phyloP scores from a whole-genome alignment of 805 yeast species.

The Saccharomyces jurei region DNA sequence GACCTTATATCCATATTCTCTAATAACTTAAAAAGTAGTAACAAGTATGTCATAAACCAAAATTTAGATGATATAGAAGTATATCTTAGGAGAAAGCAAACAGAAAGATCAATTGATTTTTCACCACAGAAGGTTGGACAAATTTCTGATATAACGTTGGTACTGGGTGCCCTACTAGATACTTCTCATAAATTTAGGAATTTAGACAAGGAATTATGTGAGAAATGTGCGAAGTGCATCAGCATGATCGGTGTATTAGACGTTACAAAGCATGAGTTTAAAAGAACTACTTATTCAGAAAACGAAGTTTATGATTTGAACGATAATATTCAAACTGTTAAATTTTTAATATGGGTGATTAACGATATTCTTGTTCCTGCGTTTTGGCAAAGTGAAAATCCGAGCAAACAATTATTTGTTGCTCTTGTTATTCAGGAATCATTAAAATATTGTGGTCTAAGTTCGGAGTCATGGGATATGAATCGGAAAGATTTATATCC shows the following conservation, averaged over 20 bases:
- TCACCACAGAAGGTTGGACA: slow-evolving; percentile 31
- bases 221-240: slow-evolving; percentile 58
- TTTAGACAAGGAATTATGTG: slow-evolving; percentile 41
- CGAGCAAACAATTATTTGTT: slow-evolving; percentile 70
- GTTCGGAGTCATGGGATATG: slow-evolving; percentile 29
- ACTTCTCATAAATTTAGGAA: slow-evolving; percentile 49
- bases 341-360: slow-evolving; percentile 56
- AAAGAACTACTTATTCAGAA: slow-evolving; percentile 31
- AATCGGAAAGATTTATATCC: slow-evolving; percentile 19
- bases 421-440: slow-evolving; percentile 88
- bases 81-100: slow-evolving; percentile 45
- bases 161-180: slow-evolving; percentile 47
- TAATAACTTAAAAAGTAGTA: slow-evolving; percentile 21
- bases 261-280: slow-evolving; percentile 42
- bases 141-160: slow-evolving; percentile 32
- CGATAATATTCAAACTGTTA: slow-evolving; percentile 51
- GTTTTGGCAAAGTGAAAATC: slow-evolving; percentile 86
- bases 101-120: slow-evolving; percentile 35
- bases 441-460: slow-evolving; percentile 52
- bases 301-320: slow-evolving; percentile 55
- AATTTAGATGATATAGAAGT: slow-evolving; percentile 56
- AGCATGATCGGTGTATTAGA: slow-evolving; percentile 75
- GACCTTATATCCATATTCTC: slow-evolving; percentile 24
- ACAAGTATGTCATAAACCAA: slow-evolving; percentile 58
- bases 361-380: slow-evolving; percentile 69